phyloP scores from a whole-genome alignment of 305 asterid genomes.

The Fraxinus baroniana region DNA sequence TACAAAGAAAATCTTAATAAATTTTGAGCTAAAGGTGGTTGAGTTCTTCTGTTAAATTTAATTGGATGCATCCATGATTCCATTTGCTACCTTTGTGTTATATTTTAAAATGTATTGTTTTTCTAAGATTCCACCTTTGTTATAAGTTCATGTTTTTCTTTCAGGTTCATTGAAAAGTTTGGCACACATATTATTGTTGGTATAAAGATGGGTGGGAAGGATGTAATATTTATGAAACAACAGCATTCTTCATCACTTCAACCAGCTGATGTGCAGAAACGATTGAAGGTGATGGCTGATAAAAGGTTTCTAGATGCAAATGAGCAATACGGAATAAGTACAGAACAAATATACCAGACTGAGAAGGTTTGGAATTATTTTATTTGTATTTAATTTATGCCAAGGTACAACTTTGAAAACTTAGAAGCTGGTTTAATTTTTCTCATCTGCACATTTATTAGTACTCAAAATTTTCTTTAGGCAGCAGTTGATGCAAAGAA shows the following conservation, averaged over 20 bases:
- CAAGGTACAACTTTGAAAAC: conserved; percentile 7
- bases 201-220: conserved; percentile 95
- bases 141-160: not conserved
- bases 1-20: not conserved
- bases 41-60: conserved; percentile 2
- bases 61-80: not conserved
- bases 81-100: conserved; percentile 8
- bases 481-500: not conserved
- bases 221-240: conserved; percentile 81
- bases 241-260: conserved; percentile 86
- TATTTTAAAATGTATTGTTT: not conserved
- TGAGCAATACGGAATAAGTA: conserved; percentile 42
- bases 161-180: conserved; percentile 83
- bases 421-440: not conserved
- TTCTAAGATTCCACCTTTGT: not conserved
- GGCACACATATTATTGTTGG: conserved; percentile 96
- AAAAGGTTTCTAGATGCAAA: conserved; percentile 69
- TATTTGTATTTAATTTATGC: conserved; percentile 16
- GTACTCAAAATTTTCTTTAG: not conserved
- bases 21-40: conserved; percentile 4
- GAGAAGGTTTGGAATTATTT: conserved; percentile 50
- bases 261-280: conserved; percentile 79
- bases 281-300: conserved; percentile 75
- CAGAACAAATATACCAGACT: conserved; percentile 44
- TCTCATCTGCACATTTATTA: not conserved